Conservation (phyloP, 352 stramenopile genomes). For the Thalassiosira ordinaria region DNA sequence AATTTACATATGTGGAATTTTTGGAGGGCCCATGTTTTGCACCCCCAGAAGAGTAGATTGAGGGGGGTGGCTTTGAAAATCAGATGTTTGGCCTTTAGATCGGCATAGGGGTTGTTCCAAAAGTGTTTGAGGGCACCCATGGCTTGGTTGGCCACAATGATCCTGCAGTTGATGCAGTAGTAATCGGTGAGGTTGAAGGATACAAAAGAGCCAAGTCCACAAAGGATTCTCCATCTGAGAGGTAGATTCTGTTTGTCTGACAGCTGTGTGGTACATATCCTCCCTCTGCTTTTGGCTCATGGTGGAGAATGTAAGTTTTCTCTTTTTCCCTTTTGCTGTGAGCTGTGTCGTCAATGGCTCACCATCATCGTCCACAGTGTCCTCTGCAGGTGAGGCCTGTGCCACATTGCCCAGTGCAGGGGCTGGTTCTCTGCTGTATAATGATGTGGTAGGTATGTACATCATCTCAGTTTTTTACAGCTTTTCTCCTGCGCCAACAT, state of each 20-base stretch:
- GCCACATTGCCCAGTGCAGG: too few relatives aligned
- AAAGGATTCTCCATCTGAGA: too few relatives aligned
- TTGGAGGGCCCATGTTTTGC: constrained; percentile 19
- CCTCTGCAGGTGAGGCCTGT: too few relatives aligned
- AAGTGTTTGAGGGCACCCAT: constrained; percentile 24
- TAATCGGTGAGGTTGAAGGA: constrained; percentile 35
- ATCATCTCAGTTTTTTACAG: constrained; percentile 19
- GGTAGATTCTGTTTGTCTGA: too few relatives aligned
- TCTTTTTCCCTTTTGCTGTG: too few relatives aligned
- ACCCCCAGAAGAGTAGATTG: constrained; percentile 37
- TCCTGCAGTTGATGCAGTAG: constrained; percentile 7
- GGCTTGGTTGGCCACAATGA: background rate
- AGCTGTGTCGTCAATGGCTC: too few relatives aligned
- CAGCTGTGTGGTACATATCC: too few relatives aligned
- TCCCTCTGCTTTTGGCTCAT: too few relatives aligned
- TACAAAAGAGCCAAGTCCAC: constrained; percentile 21
- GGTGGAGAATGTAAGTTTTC: too few relatives aligned
- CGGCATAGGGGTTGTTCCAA: constrained; percentile 15
- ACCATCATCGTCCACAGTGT: too few relatives aligned
- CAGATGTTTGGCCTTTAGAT: constrained; percentile 31
- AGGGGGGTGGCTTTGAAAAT: constrained; percentile 18
- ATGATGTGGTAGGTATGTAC: background rate
- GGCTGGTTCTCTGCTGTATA: too few relatives aligned
- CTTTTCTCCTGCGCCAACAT: constrained; percentile 11
- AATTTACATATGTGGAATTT: constrained; percentile 14